These are phyloP conservation scores for Cladosporium sp. DNA, from an alignment of 2,329 filamentous ascomycete species.

Conservation along the genomic window DNA sequence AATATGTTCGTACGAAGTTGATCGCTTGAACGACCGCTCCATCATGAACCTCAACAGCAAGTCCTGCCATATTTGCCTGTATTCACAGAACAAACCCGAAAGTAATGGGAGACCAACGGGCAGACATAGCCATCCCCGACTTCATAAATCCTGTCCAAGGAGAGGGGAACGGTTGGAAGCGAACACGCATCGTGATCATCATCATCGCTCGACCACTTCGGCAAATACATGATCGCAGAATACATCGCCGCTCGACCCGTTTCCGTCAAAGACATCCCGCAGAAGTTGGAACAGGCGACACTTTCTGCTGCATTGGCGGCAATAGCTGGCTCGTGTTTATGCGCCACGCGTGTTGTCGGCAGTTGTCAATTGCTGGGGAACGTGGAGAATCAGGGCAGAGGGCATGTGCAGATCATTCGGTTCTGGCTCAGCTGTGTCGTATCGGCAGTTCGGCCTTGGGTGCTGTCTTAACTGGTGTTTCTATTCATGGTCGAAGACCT, in stretches of 20 bases:
- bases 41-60: conserved; percentile 10
- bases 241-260: no score
- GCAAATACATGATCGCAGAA: not conserved
- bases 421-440: not conserved
- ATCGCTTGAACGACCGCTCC: conserved; percentile 17
- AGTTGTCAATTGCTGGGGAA: conserved; percentile 2
- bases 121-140: no score
- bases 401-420: not conserved
- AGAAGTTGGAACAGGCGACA: not conserved
- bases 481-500: no score
- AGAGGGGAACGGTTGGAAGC: not conserved
- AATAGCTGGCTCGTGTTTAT: not conserved
- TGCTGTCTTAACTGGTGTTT: no score
- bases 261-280: no score
- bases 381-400: not conserved
- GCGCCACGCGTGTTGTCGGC: conserved; percentile 12
- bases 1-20: conserved; percentile 19
- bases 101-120: no score
- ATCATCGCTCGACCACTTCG: not conserved
- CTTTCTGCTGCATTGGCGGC: no score
- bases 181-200: not conserved
- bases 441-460: no score
- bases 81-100: not conserved
- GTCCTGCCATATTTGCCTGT: conserved; percentile 19
- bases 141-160: not conserved